phyloP scores from a whole-genome alignment of 73 alveolate genomes.

The Uronychia setigera region DNA sequence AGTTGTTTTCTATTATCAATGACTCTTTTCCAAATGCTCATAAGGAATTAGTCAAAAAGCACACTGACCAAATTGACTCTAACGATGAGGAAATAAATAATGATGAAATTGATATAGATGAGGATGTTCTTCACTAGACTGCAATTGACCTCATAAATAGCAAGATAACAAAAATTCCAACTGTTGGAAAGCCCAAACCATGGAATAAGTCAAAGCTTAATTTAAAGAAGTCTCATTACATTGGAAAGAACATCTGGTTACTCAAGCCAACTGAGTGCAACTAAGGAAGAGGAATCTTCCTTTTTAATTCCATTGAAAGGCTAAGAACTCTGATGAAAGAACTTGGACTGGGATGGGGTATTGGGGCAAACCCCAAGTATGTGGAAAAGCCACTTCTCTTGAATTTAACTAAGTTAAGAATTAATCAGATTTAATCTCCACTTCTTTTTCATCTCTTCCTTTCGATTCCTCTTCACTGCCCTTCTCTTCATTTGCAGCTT shows the following conservation, averaged over 20 bases:
- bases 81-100: not conserved
- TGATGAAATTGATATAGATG: not conserved
- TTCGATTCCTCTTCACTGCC: too few species aligned
- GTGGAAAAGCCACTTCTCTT: constrained; percentile 72
- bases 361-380: constrained; percentile 37
- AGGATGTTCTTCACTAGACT: not conserved
- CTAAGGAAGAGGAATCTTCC: constrained; percentile 83
- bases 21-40: too few species aligned
- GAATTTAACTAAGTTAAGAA: constrained; percentile 52
- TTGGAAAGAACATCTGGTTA: constrained; percentile 77
- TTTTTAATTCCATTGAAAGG: constrained; percentile 31
- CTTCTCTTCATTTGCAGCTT: too few species aligned
- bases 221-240: not conserved
- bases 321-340: not conserved
- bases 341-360: not conserved
- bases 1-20: not conserved
- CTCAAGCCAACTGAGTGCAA: constrained; percentile 81
- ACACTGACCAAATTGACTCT: too few species aligned
- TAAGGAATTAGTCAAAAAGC: too few species aligned
- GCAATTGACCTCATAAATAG: too few species aligned
- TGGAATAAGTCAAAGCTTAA: not conserved
- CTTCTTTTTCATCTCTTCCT: not conserved
- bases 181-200: not conserved
- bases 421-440: constrained; percentile 23
- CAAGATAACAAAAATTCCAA: too few species aligned